Percentiles rank a stretch among this genome's conserved stretches.
Conservation (phyloP, 768 basidiomycete genomes). For the Boletales sp. region DNA sequence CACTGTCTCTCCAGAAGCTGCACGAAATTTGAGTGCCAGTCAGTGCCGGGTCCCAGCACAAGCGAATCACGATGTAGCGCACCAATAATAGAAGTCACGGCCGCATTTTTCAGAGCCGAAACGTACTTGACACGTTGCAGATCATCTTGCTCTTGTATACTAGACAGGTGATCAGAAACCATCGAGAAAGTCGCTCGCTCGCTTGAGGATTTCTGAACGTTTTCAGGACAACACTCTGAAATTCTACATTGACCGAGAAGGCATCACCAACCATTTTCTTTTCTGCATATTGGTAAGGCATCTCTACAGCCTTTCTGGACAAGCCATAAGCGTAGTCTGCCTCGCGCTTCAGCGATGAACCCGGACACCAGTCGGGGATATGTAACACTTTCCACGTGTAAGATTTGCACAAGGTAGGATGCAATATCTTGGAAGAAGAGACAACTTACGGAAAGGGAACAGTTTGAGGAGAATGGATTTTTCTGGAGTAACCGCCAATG, state of each 20-base stretch:
- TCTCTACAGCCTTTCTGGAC: background rate
- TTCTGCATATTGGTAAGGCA: conserved; percentile 1
- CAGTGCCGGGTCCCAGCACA: too few species aligned
- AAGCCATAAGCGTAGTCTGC: background rate
- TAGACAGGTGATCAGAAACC: conserved; percentile 3
- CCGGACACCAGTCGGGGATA: conserved; percentile 21
- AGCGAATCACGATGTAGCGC: background rate
- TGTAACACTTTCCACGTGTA: conserved; percentile 15
- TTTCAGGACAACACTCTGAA: too few species aligned
- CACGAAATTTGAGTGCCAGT: background rate
- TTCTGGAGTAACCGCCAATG: conserved; percentile 2
- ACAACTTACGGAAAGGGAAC: conserved; percentile 3
- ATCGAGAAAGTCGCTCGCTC: background rate
- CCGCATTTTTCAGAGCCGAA: conserved; percentile 1
- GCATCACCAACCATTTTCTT: background rate
- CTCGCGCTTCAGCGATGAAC: conserved; percentile 1
- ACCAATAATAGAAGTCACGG: conserved; percentile 2
- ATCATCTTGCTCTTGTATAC: background rate
- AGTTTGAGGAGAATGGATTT: background rate
- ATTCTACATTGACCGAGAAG: too few species aligned
- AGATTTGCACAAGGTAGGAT: background rate
- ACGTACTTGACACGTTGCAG: background rate
- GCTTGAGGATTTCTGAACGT: background rate
- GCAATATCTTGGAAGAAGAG: too few species aligned
- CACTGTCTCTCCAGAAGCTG: conserved; percentile 5